Evolutionary conservation across 805 yeast genomes (phyloP).

Genomic region (Teunomyces stri): DNA sequence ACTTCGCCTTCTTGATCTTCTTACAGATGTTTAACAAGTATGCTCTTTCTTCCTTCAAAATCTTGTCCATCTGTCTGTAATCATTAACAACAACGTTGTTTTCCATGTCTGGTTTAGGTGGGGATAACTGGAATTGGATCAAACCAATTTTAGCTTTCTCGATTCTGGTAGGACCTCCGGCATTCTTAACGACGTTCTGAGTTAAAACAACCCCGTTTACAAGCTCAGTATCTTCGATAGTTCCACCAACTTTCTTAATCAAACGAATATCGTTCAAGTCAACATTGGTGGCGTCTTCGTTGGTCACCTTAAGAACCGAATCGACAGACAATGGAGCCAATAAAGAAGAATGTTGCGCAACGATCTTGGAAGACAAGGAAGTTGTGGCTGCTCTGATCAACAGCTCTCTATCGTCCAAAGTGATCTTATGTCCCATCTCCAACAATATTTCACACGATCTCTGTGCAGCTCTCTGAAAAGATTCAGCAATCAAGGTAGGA

Average conservation of each 20-base stretch:
- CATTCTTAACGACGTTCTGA: conserved; percentile 82
- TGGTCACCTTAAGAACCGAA: conserved; percentile 76
- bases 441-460: conserved; percentile 78
- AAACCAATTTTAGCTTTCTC: conserved; percentile 92
- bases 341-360: conserved; percentile 81
- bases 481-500: conserved; percentile 91
- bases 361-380: conserved; percentile 91
- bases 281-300: conserved; percentile 60
- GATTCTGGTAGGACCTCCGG: conserved; percentile 92
- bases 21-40: conserved; percentile 92
- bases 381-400: conserved; percentile 91
- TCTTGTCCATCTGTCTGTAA: conserved; percentile 98
- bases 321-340: conserved; percentile 95
- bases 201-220: conserved; percentile 92
- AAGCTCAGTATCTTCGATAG: conserved; percentile 93
- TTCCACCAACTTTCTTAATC: conserved; percentile 94
- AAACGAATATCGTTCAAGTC: conserved; percentile 87
- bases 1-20: conserved; percentile 93
- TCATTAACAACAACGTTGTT: conserved; percentile 96
- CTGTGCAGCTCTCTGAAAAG: conserved; percentile 84
- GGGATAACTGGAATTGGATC: conserved; percentile 91
- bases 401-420: conserved; percentile 77
- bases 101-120: conserved; percentile 97
- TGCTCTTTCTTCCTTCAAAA: conserved; percentile 95
- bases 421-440: conserved; percentile 81